phyloP scores from a whole-genome alignment of 1,139 yeast genomes.

The Sugiyamaella novakii region DNA sequence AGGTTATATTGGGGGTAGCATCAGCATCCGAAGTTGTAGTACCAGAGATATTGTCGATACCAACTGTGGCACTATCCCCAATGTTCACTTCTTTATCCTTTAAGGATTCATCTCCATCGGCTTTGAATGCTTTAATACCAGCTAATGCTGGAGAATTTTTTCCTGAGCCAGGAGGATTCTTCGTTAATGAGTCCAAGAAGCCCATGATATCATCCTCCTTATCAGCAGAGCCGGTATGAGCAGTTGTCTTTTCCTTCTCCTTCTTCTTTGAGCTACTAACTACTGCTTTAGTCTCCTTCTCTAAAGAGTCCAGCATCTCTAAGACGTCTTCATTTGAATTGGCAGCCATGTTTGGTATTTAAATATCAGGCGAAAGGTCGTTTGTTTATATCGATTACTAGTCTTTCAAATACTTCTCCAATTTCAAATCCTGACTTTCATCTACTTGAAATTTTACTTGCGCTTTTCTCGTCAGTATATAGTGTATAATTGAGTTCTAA shows the following conservation, averaged over 20 bases:
- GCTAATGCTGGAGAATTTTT: constrained; percentile 30
- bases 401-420: too few species aligned
- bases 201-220: constrained; percentile 73
- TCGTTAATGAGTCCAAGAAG: constrained; percentile 74
- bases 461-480: too few species aligned
- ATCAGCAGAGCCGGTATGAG: not conserved
- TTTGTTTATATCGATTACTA: too few species aligned
- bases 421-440: not conserved
- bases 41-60: not conserved
- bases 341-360: constrained; percentile 8
- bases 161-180: constrained; percentile 32
- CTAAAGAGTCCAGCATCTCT: constrained; percentile 86
- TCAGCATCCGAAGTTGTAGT: not conserved
- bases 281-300: constrained; percentile 52
- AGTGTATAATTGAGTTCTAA: too few species aligned
- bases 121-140: constrained; percentile 1
- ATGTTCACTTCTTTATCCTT: not conserved
- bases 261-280: constrained; percentile 31
- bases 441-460: too few species aligned
- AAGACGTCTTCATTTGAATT: constrained; percentile 66
- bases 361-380: too few species aligned
- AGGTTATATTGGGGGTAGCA: constrained; percentile 3
- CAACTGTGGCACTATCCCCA: not conserved
- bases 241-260: not conserved
- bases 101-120: not conserved